A percentile compares a stretch with the other conserved stretches of the same genome.
Evolutionary conservation across 78 protist species (phyloP).

Genomic region (Tieghemostelium lacteum): DNA sequence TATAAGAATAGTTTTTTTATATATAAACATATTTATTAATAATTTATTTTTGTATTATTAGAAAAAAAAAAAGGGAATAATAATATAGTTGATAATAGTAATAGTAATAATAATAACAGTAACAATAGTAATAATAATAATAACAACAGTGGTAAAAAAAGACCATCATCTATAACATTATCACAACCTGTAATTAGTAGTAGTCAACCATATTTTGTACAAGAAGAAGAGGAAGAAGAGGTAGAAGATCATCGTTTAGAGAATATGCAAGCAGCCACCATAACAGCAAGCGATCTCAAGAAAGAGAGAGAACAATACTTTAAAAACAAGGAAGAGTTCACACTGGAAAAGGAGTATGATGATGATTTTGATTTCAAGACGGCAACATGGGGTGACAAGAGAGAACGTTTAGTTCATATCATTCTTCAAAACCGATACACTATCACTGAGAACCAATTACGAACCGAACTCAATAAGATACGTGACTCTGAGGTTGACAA

Average conservation of each 20-base stretch:
- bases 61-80: no score
- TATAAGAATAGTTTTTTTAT: neutral
- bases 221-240: neutral
- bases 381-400: slow-evolving; percentile 49
- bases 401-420: slow-evolving; percentile 19
- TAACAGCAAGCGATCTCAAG: slow-evolving; percentile 51
- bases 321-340: slow-evolving; percentile 36
- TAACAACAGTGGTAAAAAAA: neutral
- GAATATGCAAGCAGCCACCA: slow-evolving; percentile 41
- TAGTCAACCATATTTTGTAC: neutral
- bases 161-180: slow-evolving; percentile 47
- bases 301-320: slow-evolving; percentile 62
- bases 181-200: slow-evolving; percentile 10
- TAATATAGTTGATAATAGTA: no score
- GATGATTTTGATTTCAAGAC: neutral
- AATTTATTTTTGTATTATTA: neutral
- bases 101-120: no score
- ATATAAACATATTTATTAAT: neutral
- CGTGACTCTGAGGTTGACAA: slow-evolving; percentile 38
- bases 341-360: slow-evolving; percentile 9
- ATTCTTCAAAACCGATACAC: slow-evolving; percentile 2
- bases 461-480: slow-evolving; percentile 28
- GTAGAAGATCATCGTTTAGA: neutral
- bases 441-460: slow-evolving; percentile 8
- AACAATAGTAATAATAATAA: neutral